Evolutionary conservation across 2,329 filamentous ascomycete genomes (phyloP).

Genomic region (Tympanopsis confertula): DNA sequence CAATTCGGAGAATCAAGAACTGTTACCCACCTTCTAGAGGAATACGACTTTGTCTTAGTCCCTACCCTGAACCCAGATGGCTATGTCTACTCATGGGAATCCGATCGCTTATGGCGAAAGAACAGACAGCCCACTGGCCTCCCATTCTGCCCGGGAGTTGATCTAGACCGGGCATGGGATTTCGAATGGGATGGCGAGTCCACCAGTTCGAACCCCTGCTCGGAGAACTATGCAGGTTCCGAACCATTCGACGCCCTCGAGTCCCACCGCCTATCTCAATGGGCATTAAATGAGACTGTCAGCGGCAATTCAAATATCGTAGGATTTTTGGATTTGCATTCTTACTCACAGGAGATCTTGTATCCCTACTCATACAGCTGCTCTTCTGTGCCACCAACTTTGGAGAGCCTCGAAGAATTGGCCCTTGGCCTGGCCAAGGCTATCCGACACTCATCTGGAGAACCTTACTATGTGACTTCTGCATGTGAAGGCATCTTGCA

Average conservation of each 20-base stretch:
- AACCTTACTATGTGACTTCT: constrained; percentile 41
- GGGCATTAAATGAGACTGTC: constrained; percentile 49
- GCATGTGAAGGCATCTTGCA: constrained; percentile 46
- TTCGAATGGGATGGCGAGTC: constrained; percentile 34
- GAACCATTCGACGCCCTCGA: constrained; percentile 39
- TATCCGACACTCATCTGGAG: constrained; percentile 41
- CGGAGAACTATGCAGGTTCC: constrained; percentile 28
- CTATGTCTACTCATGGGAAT: constrained; percentile 45
- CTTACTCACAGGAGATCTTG: not conserved
- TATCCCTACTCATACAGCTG: not conserved
- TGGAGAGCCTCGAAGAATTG: constrained; percentile 57
- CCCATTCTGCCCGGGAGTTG: constrained; percentile 32
- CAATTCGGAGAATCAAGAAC: constrained; percentile 26
- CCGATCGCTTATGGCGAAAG: constrained; percentile 49
- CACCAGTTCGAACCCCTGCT: constrained; percentile 30
- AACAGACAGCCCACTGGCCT: constrained; percentile 32
- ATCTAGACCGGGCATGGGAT: constrained; percentile 50
- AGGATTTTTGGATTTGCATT: constrained; percentile 38
- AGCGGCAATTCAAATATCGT: constrained; percentile 45
- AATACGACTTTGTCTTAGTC: constrained; percentile 56
- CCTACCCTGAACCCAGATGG: constrained; percentile 52
- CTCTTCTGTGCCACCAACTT: constrained; percentile 5
- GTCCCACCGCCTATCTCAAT: constrained; percentile 41
- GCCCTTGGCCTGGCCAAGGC: constrained; percentile 53
- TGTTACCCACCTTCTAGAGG: constrained; percentile 36